Percentiles rank a stretch among this genome's conserved stretches.
Evolutionary conservation across 164 flowering plant species (phyloP).

Genomic region (Echeveria elegans): DNA sequence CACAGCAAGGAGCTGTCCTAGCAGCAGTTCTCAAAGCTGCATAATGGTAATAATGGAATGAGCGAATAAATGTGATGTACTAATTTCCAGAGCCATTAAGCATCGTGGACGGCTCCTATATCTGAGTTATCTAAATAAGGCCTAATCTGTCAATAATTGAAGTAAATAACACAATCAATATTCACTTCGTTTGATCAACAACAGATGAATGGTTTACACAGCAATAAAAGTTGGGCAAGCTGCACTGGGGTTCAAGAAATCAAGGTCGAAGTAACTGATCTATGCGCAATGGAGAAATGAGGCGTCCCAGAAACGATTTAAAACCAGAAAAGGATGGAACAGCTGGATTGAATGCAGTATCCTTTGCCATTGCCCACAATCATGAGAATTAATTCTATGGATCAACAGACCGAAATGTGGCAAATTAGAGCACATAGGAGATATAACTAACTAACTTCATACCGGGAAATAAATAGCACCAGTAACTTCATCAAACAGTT

Average conservation of each 20-base stretch:
- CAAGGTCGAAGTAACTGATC: not conserved
- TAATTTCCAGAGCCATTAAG: not conserved
- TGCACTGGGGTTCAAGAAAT: not conserved
- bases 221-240: not conserved
- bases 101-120: not conserved
- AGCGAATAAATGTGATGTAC: not conserved
- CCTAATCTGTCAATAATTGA: not conserved
- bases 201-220: not conserved
- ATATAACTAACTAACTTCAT: not conserved
- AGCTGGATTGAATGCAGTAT: not conserved
- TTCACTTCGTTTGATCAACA: not conserved
- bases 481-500: not conserved
- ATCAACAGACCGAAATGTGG: not conserved
- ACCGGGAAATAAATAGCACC: not conserved
- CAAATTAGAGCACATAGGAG: not conserved
- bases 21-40: not conserved
- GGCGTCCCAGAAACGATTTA: not conserved
- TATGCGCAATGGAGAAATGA: not conserved
- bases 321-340: not conserved
- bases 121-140: not conserved
- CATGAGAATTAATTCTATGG: not conserved
- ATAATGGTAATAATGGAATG: not conserved
- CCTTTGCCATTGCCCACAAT: not conserved
- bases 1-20: not conserved
- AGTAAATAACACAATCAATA: not conserved